phyloP scores from a whole-genome alignment of 1,284 basidiomycete species.

The Retiboletus fuscus region DNA sequence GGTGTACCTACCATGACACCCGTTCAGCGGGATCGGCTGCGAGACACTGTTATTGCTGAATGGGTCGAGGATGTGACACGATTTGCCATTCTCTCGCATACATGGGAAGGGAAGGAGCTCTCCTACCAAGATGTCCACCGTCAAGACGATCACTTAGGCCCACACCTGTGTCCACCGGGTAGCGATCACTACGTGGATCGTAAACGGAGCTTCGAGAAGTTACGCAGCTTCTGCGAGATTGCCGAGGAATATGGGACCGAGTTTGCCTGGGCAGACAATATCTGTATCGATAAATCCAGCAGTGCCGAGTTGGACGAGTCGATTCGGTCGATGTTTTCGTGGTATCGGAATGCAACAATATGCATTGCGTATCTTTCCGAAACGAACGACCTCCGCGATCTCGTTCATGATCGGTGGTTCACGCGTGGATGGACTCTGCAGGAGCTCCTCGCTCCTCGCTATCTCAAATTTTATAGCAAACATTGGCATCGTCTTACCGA shows the following conservation, averaged over 20 bases:
- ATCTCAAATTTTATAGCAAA: conserved; percentile 25
- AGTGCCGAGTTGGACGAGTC: conserved; percentile 24
- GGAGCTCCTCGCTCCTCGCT: conserved; percentile 23
- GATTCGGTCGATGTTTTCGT: conserved; percentile 28
- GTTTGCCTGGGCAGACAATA: conserved; percentile 25
- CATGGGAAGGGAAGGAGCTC: conserved; percentile 2
- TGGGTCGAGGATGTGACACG: conserved; percentile 8
- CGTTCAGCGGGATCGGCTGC: background rate
- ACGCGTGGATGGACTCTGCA: conserved; percentile 33
- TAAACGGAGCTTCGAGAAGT: background rate
- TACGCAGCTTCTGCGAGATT: background rate
- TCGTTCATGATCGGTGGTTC: conserved; percentile 23
- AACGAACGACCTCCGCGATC: conserved; percentile 3
- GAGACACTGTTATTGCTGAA: background rate
- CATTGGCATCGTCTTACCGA: conserved; percentile 21
- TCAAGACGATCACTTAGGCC: background rate
- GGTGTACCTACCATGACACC: background rate
- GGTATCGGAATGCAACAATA: conserved; percentile 21
- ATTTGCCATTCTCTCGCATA: conserved; percentile 6
- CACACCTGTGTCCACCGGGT: background rate
- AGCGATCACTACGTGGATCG: background rate
- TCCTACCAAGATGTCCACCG: background rate
- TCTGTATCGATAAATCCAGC: conserved; percentile 26
- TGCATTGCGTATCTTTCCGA: conserved; percentile 23
- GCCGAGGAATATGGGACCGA: background rate